Percentiles rank a stretch among this genome's conserved stretches.
These are phyloP conservation scores for Ceratocystis papillata DNA, from an alignment of 2,329 filamentous ascomycete genomes.

Conservation along the genomic window DNA sequence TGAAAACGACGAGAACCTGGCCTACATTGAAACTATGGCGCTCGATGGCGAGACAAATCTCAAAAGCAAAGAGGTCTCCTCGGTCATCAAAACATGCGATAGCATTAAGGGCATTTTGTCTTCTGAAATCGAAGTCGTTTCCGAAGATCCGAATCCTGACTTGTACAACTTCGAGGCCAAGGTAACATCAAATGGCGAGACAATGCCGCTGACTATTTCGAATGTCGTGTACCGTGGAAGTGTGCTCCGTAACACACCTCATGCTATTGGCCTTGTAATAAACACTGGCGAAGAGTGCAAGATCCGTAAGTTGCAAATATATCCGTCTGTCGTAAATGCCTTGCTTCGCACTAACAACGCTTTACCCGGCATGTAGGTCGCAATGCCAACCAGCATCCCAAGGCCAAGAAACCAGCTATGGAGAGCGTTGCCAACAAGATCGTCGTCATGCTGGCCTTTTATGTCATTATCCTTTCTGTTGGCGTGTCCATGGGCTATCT, in stretches of 20 bases:
- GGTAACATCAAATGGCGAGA: constrained; percentile 47
- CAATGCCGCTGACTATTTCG: constrained; percentile 60
- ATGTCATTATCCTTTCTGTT: constrained; percentile 67
- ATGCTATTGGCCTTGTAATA: constrained; percentile 65
- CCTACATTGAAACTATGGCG: constrained; percentile 78
- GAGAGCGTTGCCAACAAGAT: constrained; percentile 69
- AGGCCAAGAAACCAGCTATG: constrained; percentile 69
- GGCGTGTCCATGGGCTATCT: constrained; percentile 75
- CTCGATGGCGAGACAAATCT: constrained; percentile 74
- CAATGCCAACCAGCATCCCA: constrained; percentile 82
- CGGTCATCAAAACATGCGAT: constrained; percentile 48
- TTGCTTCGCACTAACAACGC: constrained; percentile 4
- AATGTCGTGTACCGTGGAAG: constrained; percentile 83
- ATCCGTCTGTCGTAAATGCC: not conserved
- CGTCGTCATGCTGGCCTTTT: constrained; percentile 67
- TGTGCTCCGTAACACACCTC: constrained; percentile 66
- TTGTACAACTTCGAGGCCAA: constrained; percentile 67
- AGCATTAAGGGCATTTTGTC: constrained; percentile 44
- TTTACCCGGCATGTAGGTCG: constrained; percentile 35
- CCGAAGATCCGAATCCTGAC: constrained; percentile 68
- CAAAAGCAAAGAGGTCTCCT: constrained; percentile 61
- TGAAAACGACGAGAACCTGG: constrained; percentile 63
- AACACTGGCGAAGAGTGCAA: constrained; percentile 89
- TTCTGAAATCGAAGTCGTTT: constrained; percentile 52
- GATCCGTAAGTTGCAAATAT: constrained; percentile 43